phyloP scores from a whole-genome alignment of 1,284 basidiomycete genomes.

The Uromyces viciae-fabae region DNA sequence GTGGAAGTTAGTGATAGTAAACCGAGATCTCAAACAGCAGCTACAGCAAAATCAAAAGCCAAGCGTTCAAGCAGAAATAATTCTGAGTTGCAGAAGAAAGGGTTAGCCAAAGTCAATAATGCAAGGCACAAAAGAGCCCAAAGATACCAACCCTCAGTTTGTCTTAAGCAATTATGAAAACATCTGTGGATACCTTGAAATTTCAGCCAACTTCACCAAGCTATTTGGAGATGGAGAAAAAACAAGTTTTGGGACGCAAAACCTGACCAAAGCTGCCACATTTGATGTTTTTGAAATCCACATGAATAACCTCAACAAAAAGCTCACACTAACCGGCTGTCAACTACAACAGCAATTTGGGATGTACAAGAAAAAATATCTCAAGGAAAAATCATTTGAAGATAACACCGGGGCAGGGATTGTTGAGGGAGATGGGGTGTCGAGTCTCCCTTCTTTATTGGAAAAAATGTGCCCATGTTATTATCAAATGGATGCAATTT shows the following conservation, averaged over 20 bases:
- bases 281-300: constrained; percentile 7
- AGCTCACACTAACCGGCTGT: background rate
- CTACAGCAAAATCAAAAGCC: no score
- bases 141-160: background rate
- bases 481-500: background rate
- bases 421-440: background rate
- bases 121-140: no score
- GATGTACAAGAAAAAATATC: constrained; percentile 7
- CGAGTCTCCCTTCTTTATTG: background rate
- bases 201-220: background rate
- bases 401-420: constrained; percentile 6
- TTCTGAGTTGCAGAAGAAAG: no score
- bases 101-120: no score
- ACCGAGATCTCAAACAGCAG: no score
- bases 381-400: background rate
- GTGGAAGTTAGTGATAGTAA: no score
- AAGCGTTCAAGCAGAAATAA: no score
- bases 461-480: constrained; percentile 10
- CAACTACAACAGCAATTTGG: background rate
- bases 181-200: constrained; percentile 2
- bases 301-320: background rate
- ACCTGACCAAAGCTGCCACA: background rate
- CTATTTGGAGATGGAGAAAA: background rate
- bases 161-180: background rate
- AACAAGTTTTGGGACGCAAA: background rate